Base-by-base conservation (phyloP, 1,139 yeast species). In the Fermentozyma sake region DNA sequence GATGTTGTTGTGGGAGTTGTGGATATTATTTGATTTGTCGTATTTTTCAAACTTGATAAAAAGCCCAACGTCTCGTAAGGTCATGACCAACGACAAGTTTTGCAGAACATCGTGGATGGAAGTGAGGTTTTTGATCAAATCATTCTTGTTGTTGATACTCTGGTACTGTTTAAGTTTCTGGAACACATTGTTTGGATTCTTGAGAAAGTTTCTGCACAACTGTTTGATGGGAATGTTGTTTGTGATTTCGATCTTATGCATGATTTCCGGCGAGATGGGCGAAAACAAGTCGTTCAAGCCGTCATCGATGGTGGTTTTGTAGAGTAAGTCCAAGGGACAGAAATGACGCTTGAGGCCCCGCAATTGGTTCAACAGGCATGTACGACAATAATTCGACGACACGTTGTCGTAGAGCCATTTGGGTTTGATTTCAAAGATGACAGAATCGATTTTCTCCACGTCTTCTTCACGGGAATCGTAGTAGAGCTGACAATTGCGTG, bases 51-150 rank as follows among this genome's bases (percentile, higher is more conserved):
- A 53, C 29, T 57, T 60, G 21, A 70, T 43, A 34, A 74, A 68
- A 9, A 75, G 39, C 2, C 79, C 76, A 12, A 72, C 72, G 44
- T 75, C 81, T 35, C 78, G 55, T 30, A 75, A 44, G 0, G 80
- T 69, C 80, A 75, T 75, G 3, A 68, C 64, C 12, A 67, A 48
- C 6, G 65, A 57, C 23, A 75, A 44, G 23, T 57, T 61, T 5
- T 61, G 63, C 40, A 63, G 59, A 4, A 72, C 76, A 38, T 70
- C 76, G 3, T 55, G 44, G 12, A 51, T 53, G 2, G 59, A 50
- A 0, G 55, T 45, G 23, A 73, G 42, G 27, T 54, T 60, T 25
- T 51, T 41, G 31, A 66, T 59, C 21, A 51, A 41, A 40, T 61
- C 69, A 30, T 55, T 50, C 28, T 58, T 53, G 30, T 54, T 52